Base-by-base conservation (phyloP, 108 stramenopile genomes). In the Conticribra guillardii region DNA sequence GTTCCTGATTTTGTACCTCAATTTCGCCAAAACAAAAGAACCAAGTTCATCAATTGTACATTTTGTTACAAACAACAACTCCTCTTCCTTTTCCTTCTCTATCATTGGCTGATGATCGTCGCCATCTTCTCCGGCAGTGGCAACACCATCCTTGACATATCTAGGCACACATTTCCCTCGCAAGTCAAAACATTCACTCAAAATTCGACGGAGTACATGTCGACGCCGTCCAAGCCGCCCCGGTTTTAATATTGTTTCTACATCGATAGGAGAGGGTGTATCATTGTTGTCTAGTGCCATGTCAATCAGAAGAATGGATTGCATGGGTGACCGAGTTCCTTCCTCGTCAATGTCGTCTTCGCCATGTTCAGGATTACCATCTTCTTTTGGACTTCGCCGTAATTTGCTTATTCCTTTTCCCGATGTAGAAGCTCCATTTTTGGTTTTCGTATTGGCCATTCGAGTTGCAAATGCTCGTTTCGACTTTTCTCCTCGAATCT, bases 151-250 rank as follows among this genome's bases (percentile, higher is more conserved):
- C n/a, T 67, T 55, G 23, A 15, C 34, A 2, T 28, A 27, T 29
- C 53, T 58, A 19, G 89, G 89, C 18, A 90, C 70, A 59, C 89
- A 93, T 64, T 88, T 90, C 16, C 92, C 92, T 44, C 82, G 59
- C 64, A 93, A 64, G 57, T 68, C 68, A 63, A 84, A 89, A 46
- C 76, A 67, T 23, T 89, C 89, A 9, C 44, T 60, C 24, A 93
- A 61, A 47, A 93, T 88, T 30, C 87, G 60, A 17, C 70, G 53
- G 2, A 90, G 60, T 3, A 89, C 30, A 4, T 62, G 61, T 64
- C 79, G 82, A 17, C 92, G 80, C 26, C 84, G 61, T 24, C 65
- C 65, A 34, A 93, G 60, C 45, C 76, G 63, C 11, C 60, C 64
- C 4, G 87, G 83, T 54, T 76, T 44, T 37, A 90, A 41, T 26